Percentiles rank a stretch among this genome's conserved stretches.
Conservation (phyloP, 1,139 yeast species). For the Wickerhamiella infanticola region DNA sequence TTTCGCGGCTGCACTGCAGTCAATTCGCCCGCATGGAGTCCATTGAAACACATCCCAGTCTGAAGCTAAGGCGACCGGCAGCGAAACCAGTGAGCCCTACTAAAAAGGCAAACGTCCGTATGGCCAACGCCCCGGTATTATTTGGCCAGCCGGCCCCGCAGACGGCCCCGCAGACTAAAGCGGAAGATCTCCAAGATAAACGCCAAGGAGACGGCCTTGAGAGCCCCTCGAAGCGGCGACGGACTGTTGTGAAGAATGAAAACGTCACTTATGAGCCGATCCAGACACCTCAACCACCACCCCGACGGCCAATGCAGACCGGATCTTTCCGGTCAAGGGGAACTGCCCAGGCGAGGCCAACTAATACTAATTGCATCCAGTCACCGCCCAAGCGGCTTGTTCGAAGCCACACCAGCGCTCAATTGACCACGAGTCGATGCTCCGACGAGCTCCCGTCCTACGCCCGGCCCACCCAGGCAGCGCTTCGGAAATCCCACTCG, state of each 20-base stretch:
- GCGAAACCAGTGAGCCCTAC: too few relatives aligned
- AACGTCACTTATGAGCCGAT: neutral
- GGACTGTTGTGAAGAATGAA: constrained; percentile 6
- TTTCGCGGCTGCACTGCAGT: constrained; percentile 18
- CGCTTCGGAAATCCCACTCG: constrained; percentile 11
- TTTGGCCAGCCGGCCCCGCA: too few relatives aligned
- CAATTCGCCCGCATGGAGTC: constrained; percentile 21
- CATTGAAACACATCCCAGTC: constrained; percentile 10
- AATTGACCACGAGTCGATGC: neutral
- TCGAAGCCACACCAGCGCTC: neutral
- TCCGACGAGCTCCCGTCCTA: constrained; percentile 6
- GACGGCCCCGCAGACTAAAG: too few relatives aligned
- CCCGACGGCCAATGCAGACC: neutral
- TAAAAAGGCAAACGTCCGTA: too few relatives aligned
- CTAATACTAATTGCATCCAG: neutral
- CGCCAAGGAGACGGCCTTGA: constrained; percentile 7
- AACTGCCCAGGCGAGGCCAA: neutral
- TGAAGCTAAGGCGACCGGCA: too few relatives aligned
- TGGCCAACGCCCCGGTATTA: too few relatives aligned
- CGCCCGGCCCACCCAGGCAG: constrained; percentile 12
- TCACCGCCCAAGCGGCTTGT: neutral
- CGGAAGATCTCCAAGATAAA: constrained; percentile 1
- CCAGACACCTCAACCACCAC: constrained; percentile 2
- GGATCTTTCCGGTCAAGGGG: neutral
- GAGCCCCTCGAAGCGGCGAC: constrained; percentile 12